A percentile compares a stretch with the other conserved stretches of the same genome.
Evolutionary conservation across 2,329 filamentous ascomycete species (phyloP).

Genomic region (Xylaria digitata): DNA sequence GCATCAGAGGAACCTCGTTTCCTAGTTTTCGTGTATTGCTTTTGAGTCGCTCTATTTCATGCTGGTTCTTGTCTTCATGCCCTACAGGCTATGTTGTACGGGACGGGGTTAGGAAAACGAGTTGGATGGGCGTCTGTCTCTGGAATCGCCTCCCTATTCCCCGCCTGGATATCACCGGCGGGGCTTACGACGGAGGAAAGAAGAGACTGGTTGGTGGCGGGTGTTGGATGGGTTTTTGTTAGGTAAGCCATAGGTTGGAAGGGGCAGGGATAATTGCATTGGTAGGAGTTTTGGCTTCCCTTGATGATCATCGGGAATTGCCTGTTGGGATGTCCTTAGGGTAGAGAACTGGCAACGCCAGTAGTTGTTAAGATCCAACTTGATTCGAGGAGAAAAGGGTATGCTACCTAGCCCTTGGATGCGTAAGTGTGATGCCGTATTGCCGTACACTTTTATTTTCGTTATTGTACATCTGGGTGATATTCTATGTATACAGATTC

Average conservation of each 20-base stretch:
- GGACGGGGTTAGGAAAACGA: not conserved
- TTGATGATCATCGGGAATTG: not conserved
- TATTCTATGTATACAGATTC: conserved; percentile 13
- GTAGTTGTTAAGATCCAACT: not conserved
- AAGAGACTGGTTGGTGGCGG: too few relatives aligned
- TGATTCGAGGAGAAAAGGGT: not conserved
- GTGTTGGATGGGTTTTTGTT: not conserved
- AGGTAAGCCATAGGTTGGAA: not conserved
- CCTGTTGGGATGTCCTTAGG: not conserved
- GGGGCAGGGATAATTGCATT: conserved; percentile 16
- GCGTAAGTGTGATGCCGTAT: not conserved
- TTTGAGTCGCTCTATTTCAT: not conserved
- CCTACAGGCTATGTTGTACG: not conserved
- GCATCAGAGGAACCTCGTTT: conserved; percentile 1
- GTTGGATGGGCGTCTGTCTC: not conserved
- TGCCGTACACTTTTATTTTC: conserved; percentile 1
- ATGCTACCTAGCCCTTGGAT: not conserved
- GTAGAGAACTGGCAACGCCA: conserved; percentile 1
- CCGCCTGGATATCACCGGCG: not conserved
- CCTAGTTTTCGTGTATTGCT: not conserved
- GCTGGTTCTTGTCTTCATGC: not conserved
- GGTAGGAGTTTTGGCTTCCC: conserved; percentile 19
- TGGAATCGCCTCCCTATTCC: not conserved
- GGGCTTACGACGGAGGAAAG: not conserved
- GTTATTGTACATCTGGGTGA: conserved; percentile 13